Conservation (phyloP, 148 eudicot genomes). For the Bassia scoparia region DNA sequence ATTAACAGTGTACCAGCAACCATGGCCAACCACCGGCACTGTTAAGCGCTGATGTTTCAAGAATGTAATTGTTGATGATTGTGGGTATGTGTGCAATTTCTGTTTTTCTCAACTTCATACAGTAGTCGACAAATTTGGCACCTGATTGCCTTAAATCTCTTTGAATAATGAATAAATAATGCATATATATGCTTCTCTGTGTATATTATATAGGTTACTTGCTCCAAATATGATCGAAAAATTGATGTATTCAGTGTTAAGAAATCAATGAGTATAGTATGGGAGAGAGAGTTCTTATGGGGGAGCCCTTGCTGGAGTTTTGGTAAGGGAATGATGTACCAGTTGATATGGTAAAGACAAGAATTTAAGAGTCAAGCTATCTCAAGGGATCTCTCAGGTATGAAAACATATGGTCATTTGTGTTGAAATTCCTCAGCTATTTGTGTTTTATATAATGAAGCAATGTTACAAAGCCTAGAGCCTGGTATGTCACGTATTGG, state of each 20-base stretch:
- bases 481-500: background rate
- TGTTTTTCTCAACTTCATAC: background rate
- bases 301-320: constrained; percentile 91
- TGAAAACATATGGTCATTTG: background rate
- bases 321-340: constrained; percentile 96
- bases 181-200: background rate
- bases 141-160: background rate
- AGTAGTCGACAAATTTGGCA: background rate
- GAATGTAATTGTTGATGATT: background rate
- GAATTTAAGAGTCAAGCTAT: constrained; percentile 81
- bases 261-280: constrained; percentile 43
- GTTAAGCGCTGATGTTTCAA: background rate
- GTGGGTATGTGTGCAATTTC: background rate
- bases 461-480: background rate
- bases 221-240: background rate
- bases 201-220: background rate
- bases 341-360: constrained; percentile 80
- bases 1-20: background rate
- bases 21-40: no score
- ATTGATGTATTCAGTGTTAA: constrained; percentile 8
- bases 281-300: constrained; percentile 85
- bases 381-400: constrained; percentile 62
- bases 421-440: background rate
- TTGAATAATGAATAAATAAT: background rate
- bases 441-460: background rate